Evolutionary conservation across 768 basidiomycete genomes (phyloP).

Genomic region (Tricholoma hemisulphureum): DNA sequence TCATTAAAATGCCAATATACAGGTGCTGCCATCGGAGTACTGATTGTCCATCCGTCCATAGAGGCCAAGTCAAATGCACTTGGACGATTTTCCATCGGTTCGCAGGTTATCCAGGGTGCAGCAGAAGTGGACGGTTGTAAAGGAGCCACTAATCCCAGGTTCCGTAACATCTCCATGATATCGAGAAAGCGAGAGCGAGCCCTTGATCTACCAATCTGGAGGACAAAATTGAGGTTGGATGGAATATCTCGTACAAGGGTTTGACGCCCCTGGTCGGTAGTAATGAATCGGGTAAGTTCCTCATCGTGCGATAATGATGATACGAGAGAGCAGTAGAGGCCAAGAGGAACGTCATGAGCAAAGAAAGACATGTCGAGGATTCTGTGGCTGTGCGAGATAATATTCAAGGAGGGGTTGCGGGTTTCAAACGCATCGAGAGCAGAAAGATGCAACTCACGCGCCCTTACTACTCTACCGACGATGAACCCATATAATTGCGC

Average conservation of each 20-base stretch:
- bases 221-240: conserved; percentile 41
- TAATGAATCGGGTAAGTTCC: conserved; percentile 52
- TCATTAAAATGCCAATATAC: conserved; percentile 63
- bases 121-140: conserved; percentile 44
- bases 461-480: conserved; percentile 62
- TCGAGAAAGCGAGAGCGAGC: conserved; percentile 62
- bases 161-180: conserved; percentile 55
- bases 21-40: conserved; percentile 48
- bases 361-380: conserved; percentile 64
- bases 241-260: conserved; percentile 57
- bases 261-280: conserved; percentile 44
- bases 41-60: conserved; percentile 43
- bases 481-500: conserved; percentile 76
- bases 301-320: conserved; percentile 56
- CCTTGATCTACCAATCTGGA: conserved; percentile 60
- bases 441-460: conserved; percentile 61
- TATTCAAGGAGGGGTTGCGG: conserved; percentile 33
- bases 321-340: conserved; percentile 63
- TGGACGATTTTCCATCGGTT: conserved; percentile 42
- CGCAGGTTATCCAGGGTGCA: conserved; percentile 46
- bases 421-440: conserved; percentile 48
- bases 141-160: conserved; percentile 60
- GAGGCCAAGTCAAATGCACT: conserved; percentile 45
- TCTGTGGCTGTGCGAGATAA: conserved; percentile 52
- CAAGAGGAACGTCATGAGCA: conserved; percentile 61